Base-by-base conservation (phyloP, 495 filamentous ascomycete species). In the Hypoxylon fuscum region DNA sequence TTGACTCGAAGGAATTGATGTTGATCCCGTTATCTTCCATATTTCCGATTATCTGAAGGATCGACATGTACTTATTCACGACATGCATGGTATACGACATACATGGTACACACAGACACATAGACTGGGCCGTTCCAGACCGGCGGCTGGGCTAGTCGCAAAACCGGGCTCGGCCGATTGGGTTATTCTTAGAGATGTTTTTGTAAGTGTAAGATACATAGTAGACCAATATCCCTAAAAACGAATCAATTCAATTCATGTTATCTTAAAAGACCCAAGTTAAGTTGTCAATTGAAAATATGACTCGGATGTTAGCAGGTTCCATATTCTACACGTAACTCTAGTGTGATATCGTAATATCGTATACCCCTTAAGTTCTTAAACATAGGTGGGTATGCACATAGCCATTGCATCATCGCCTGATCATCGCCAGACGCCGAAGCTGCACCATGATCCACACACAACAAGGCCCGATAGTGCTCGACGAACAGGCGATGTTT, bases 391-490 rank as follows among this genome's bases (percentile, higher is more conserved):
- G 27, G 27, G 27, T 29, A 34, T 11, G 3, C 8, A n/a, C n/a
- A n/a, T n/a, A n/a, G n/a, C 51, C 58, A 71, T 71, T 71, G 58
- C 68, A 71, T 71, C 68, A 71, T 64, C 50, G 43, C 25, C 61
- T 58, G 57, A 52, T 61, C 41, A 63, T 64, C 64, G 55, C 56
- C 34, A 57, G 63, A 66, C 56, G 51, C 63, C 63, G 63, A 66
- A 66, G 20, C 48, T 60, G 57, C 60, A 53, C 52, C 63, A 68
- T 67, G 63, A 59, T 62, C 63, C 63, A 66, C 55, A 42, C 23
- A 41, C 11, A 65, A 65, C 56, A 58, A 57, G 56, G 62, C 31
- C 64, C 62, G 62, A 66, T 48, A 52, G n/a, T 17, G 55, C 56
- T 59, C 38, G 40, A 57, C 35, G 46, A 66, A 65, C 62, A 65